Evolutionary conservation across 140 eudicot species (phyloP).

Genomic region (Oenanthe javanica): DNA sequence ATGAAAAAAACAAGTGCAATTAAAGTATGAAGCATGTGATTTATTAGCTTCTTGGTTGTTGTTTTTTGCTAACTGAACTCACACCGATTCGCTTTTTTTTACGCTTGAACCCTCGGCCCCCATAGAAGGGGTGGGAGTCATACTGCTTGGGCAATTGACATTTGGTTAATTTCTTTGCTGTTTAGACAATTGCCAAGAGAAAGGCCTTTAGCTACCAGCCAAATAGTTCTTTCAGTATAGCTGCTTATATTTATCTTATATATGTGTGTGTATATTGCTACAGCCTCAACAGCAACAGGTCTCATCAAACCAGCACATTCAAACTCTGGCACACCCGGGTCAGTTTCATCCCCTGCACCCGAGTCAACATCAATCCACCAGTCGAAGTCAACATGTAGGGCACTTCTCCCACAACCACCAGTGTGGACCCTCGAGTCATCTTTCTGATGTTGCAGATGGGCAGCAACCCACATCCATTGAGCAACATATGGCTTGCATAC

Average conservation of each 20-base stretch:
- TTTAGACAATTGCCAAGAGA: not conserved
- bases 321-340: slow-evolving; percentile 50
- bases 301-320: slow-evolving; percentile 67
- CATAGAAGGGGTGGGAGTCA: too few species aligned
- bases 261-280: slow-evolving; percentile 1
- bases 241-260: slow-evolving; percentile 4
- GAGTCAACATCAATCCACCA: slow-evolving; percentile 47
- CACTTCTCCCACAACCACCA: slow-evolving; percentile 54
- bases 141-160: too few species aligned
- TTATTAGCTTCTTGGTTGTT: not conserved
- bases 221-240: not conserved
- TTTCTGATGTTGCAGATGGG: slow-evolving; percentile 56
- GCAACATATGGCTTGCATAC: slow-evolving; percentile 70
- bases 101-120: too few species aligned
- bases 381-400: slow-evolving; percentile 42
- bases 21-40: not conserved
- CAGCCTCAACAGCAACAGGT: slow-evolving; percentile 59
- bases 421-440: slow-evolving; percentile 50
- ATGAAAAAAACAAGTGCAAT: not conserved
- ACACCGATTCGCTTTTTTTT: not conserved
- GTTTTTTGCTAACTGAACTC: not conserved
- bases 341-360: slow-evolving; percentile 63
- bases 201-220: not conserved
- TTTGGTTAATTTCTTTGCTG: not conserved
- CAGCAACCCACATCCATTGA: slow-evolving; percentile 53